Base-by-base conservation (phyloP, 495 filamentous ascomycete species). In the Xylaria scruposa region DNA sequence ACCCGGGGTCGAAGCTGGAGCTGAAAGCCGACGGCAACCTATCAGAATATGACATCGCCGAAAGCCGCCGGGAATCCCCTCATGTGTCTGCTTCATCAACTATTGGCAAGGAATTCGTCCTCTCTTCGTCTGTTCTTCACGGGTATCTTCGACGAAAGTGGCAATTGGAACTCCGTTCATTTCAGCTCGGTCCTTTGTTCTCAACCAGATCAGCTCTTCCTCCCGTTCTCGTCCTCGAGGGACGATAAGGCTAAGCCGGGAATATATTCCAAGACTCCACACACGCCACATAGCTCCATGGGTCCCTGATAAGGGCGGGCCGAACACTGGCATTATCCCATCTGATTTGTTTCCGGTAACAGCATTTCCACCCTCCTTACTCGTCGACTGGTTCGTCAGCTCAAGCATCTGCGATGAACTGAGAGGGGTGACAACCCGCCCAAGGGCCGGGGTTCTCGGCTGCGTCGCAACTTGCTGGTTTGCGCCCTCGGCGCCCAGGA, bases 161-260 rank as follows among this genome's bases (percentile, higher is more conserved):
- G 62, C 5, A 47, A 31, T 47, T 46, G 26, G 10, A 42, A 13
- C 15, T 40, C 62, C 8, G 9, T 67, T 33, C 33, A 54, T 67
- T 67, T 51, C 63, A 67, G 63, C 42, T 53, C 47, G 46, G 5
- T 7, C 46, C 63, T n/a, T 67, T 38, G 31, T 33, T 60, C 54
- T n/a, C 58, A 36, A 21, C 19, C 17, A 60, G 59, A 62, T 17
- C 59, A 62, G 59, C 59, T 42, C 38, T 6, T 29, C 36, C 59
- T 42, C 59, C 21, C 59, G 59, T 26, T 42, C 42, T 54, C 8
- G 24, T 12, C 13, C 6, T 46, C 24, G 36, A 42, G 0, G 24
- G 15, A 67, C 47, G 65, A 67, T 67, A 67, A 67, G 65, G 49
- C 65, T 67, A 67, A 21, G 65, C 65, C 65, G 49, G 65, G 49